A percentile compares a stretch with the other conserved stretches of the same genome.
Evolutionary conservation across 1,284 basidiomycete genomes (phyloP).

Genomic region (Rhodotorula glutinis): DNA sequence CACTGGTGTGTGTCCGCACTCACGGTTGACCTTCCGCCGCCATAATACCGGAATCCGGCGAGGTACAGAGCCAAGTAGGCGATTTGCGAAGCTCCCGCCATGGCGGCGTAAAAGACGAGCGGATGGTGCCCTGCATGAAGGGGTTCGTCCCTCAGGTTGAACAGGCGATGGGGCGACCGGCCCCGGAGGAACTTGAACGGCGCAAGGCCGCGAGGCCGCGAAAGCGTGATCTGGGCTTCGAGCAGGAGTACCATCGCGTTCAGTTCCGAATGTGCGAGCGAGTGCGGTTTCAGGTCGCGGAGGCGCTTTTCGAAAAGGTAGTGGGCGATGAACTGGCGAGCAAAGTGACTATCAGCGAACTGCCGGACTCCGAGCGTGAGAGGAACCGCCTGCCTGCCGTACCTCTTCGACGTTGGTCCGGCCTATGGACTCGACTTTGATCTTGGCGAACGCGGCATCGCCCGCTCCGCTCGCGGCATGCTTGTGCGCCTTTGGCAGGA

Average conservation of each 20-base stretch:
- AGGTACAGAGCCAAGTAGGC: constrained; percentile 16
- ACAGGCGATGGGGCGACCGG: constrained; percentile 14
- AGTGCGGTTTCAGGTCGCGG: constrained; percentile 12
- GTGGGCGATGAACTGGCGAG: constrained; percentile 25
- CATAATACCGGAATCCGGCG: constrained; percentile 36
- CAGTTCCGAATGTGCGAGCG: constrained; percentile 24
- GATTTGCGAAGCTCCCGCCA: constrained; percentile 10
- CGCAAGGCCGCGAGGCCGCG: neutral
- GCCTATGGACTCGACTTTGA: constrained; percentile 28
- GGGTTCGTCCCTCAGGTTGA: constrained; percentile 21
- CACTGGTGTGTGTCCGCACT: too few relatives aligned
- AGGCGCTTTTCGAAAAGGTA: constrained; percentile 24
- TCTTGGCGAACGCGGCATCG: constrained; percentile 21
- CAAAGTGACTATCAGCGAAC: neutral
- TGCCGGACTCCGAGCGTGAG: too few relatives aligned
- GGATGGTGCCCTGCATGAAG: constrained; percentile 28
- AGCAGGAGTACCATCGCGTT: constrained; percentile 33
- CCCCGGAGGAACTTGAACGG: constrained; percentile 32
- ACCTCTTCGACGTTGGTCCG: constrained; percentile 38
- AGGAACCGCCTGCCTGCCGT: too few relatives aligned
- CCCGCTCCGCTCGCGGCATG: constrained; percentile 19
- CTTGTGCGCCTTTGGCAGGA: constrained; percentile 8
- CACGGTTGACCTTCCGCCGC: neutral
- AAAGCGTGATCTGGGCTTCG: constrained; percentile 25
- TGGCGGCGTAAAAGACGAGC: constrained; percentile 27